Evolutionary conservation across 768 basidiomycete species (phyloP).

Genomic region (Chiua virens): DNA sequence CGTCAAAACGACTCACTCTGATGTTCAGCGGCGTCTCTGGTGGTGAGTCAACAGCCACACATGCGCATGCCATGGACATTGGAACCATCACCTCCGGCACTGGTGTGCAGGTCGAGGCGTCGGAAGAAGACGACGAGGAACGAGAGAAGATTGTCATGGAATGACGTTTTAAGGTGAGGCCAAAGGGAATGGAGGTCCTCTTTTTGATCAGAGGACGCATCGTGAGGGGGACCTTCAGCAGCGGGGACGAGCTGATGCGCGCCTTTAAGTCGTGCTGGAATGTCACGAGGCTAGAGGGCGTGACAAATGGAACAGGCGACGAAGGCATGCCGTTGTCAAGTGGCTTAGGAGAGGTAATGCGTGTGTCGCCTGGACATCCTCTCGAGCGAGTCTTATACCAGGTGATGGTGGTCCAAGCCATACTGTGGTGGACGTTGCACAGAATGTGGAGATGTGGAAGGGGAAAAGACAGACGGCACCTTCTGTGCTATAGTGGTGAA

Average conservation of each 20-base stretch:
- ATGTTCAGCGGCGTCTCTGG: constrained; percentile 1
- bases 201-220: constrained; percentile 30
- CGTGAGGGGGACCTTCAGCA: constrained; percentile 27
- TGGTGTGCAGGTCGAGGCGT: constrained; percentile 11
- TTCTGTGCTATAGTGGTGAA: constrained; percentile 18
- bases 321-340: constrained; percentile 23
- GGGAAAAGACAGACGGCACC: constrained; percentile 7
- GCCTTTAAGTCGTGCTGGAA: constrained; percentile 31
- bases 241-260: constrained; percentile 22
- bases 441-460: constrained; percentile 16
- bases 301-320: constrained; percentile 27
- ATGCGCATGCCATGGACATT: constrained; percentile 7
- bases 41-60: not conserved
- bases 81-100: constrained; percentile 23
- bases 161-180: constrained; percentile 24
- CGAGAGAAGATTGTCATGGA: constrained; percentile 25
- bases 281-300: constrained; percentile 27
- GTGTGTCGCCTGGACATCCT: constrained; percentile 12
- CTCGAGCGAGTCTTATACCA: constrained; percentile 19
- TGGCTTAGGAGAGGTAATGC: constrained; percentile 16
- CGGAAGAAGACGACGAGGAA: constrained; percentile 17
- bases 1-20: constrained; percentile 17
- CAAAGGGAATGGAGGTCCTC: constrained; percentile 25
- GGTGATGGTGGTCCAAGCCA: constrained; percentile 15
- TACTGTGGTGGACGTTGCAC: constrained; percentile 16